These are phyloP conservation scores for Corchorus capsularis DNA, from an alignment of 345 rosid species.

Conservation along the genomic window DNA sequence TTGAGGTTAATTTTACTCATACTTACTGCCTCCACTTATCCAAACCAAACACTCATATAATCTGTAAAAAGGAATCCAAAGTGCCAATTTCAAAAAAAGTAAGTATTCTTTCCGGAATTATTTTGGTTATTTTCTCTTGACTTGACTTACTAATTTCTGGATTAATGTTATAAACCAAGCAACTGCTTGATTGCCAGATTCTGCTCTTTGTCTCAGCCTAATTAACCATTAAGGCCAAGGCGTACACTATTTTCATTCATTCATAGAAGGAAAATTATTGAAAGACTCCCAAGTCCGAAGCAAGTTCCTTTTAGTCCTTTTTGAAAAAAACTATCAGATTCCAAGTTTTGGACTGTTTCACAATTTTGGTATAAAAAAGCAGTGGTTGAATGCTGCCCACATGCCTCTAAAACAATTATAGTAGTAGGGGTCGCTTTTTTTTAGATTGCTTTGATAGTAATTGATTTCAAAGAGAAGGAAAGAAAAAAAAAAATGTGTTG, in stretches of 20 bases:
- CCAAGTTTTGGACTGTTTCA: neutral
- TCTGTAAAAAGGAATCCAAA: slow-evolving; percentile 3
- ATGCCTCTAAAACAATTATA: too few species aligned
- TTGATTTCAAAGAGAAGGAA: neutral
- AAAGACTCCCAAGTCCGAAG: neutral
- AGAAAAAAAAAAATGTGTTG: neutral
- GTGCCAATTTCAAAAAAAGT: neutral
- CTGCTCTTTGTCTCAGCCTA: neutral
- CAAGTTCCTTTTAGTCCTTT: neutral
- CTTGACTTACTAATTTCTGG: neutral
- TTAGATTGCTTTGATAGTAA: too few species aligned
- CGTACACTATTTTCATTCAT: neutral
- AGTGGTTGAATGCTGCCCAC: too few species aligned
- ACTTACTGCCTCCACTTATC: neutral
- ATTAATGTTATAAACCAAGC: neutral
- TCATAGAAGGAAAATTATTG: neutral
- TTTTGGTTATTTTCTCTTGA: neutral
- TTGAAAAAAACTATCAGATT: neutral
- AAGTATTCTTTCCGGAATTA: neutral
- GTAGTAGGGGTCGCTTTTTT: too few species aligned
- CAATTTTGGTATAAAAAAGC: too few species aligned
- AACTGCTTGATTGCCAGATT: neutral
- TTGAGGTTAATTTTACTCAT: neutral
- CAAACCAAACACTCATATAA: neutral
- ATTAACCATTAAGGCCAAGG: neutral